Base-by-base conservation (phyloP, 2,329 filamentous ascomycete genomes). In the Calonectria honghensis region DNA sequence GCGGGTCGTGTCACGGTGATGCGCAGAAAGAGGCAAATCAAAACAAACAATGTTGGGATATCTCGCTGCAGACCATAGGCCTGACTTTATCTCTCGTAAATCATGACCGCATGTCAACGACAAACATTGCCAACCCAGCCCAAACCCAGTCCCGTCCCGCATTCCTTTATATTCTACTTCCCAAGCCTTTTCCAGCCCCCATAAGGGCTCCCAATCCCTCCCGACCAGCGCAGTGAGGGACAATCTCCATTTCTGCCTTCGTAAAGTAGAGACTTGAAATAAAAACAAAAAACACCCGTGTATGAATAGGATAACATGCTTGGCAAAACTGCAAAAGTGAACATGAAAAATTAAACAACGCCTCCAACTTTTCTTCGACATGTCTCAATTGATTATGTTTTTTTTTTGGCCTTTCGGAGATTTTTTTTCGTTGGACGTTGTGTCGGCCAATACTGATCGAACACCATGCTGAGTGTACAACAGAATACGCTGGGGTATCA, bases 401-500 rank as follows among this genome's bases (percentile, higher is more conserved):
- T 41, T 72, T 54, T 73, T 48, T 57, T 68, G 4, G 5, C 6
- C 39, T 54, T 57, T 48, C n/a, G 45, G 45, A 48, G 45, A 48
- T 48, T 74, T 50, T 51, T 50, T 51, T 57, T 16, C 27, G 27
- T 48, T 54, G 37, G 31, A 39, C 18, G 13, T 45, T 57, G 57
- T 64, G 45, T 54, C 32, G 35, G 63, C 70, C 37, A 39, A 45
- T 41, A 52, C 41, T 59, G 61, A 37, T 68, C 37, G 48, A 69
- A 73, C 66, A 74, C 70, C 31, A 73, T 54, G 61, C 64, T 37
- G 67, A 76, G 73, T 78, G 65, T 80, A 81, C 78, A 82, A 70
- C 68, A 76, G 65, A 77, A 75, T 75, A 80, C 76, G 73, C 77
- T 76, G 73, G 81, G 81, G 81, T 83, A 84, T 84, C 82, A 81